Base-by-base conservation (phyloP, 164 flowering plant genomes). In the Liquidambar formosana region DNA sequence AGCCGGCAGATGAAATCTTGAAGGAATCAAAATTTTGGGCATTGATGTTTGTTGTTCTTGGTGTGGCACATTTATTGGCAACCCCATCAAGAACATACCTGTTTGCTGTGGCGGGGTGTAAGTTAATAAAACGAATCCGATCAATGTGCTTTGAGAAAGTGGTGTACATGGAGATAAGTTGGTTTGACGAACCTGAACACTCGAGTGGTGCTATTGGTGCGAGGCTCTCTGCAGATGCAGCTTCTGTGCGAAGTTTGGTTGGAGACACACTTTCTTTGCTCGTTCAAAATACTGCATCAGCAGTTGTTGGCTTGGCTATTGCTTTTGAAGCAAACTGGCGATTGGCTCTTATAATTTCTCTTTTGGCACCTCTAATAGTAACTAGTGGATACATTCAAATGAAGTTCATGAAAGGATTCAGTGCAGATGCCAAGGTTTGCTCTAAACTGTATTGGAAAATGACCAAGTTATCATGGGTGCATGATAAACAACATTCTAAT, bases 371-470 rank as follows among this genome's bases (percentile, higher is more conserved):
- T 21, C 54, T 81, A 10, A 73, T 81, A 16, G 76, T 70, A 11
- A 28, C 71, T 12, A 81, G 75, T 67, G 84, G 84, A 54, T 78
- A 61, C 38, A 69, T 74, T 44, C 84, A 81, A 64, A 66, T 76
- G 33, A 78, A 76, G 58, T 73, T 79, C 72, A 68, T 74, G 74
- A 77, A 68, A 65, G 84, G 84, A 26, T 81, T 81, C 71, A 78
- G 79, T 65, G 78, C 76, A 64, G 82, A 81, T 72, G 78, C 84
- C n/a, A 78, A 81, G 84, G 80, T 79, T 43, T 26, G 60, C 52
- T 62, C 57, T 69, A 33, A 33, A 33, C 41, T 33, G 2, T 6
- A 33, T 6, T 6, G 6, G 41, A 33, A 33, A 33, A 33, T 33
- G 2, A 33, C 41, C 41, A 33, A n/a, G n/a, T 33, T 33, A 33